Base-by-base conservation (phyloP, 345 rosid genomes). In the Turritis glabra region DNA sequence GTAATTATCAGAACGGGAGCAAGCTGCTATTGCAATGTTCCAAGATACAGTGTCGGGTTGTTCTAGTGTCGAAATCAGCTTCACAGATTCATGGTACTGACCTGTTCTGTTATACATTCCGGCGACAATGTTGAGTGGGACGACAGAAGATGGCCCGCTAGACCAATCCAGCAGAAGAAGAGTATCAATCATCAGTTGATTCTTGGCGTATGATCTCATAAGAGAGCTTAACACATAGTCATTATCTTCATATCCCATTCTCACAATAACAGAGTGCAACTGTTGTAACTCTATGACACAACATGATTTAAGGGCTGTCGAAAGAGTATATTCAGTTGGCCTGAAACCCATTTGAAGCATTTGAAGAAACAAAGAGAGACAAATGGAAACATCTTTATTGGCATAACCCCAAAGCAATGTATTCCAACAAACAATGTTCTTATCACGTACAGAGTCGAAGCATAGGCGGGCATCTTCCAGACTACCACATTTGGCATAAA, bases 401-500 rank as follows among this genome's bases (percentile, higher is more conserved):
- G 90, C 85, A 81, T 82, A 90, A 57, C 92, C 93, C 33, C 74
- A 74, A 79, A 94, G 88, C 76, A 94, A 72, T 48, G 95, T 51
- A 80, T 87, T 94, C 98, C 97, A 91, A 58, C 86, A 89, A 67
- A 91, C 90, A 68, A 82, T 75, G 80, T 84, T 94, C 83, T 86
- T 91, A 65, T 84, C 77, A 54, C 10, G 2, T 59, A 94, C 82
- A 53, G 81, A 80, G 30, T 82, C 69, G 33, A 94, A 91, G 78
- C 90, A 91, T 47, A 29, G 59, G 61, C 53, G 77, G 23, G 93
- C 90, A 76, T 79, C 86, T 70, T 82, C 84, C 66, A 90, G 29
- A 68, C 77, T 62, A 70, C 77, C 83, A 78, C 90, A 80, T 69
- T 91, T 91, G 11, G 80, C 84, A 78, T 91, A 94, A 33, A 88